phyloP scores from a whole-genome alignment of 305 asterid species.

The Fraxinus angustifolia region DNA sequence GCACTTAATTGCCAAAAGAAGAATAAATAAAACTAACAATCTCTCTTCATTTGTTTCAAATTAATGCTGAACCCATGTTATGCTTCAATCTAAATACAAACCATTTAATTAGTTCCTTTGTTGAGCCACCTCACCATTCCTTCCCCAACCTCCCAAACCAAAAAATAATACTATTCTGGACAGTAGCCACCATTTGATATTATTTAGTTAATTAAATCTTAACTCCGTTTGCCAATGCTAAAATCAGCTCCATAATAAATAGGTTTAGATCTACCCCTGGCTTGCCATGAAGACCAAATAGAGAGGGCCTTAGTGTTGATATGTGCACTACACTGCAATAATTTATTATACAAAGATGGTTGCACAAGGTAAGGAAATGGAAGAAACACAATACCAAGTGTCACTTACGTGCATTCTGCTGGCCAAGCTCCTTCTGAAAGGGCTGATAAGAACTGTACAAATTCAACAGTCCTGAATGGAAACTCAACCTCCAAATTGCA shows the following conservation, averaged over 20 bases:
- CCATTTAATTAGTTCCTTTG: not conserved
- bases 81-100: not conserved
- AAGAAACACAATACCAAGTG: not conserved
- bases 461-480: constrained; percentile 65
- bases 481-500: constrained; percentile 87
- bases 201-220: not conserved
- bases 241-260: not conserved
- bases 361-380: not conserved
- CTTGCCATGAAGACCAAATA: constrained; percentile 1
- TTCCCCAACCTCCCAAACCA: not conserved
- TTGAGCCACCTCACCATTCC: not conserved
- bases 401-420: constrained; percentile 92
- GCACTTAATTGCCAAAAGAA: not conserved
- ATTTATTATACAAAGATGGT: not conserved
- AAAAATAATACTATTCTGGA: not conserved
- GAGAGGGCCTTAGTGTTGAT: not conserved
- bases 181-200: not conserved
- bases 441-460: constrained; percentile 71
- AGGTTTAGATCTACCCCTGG: not conserved
- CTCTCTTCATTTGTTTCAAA: not conserved
- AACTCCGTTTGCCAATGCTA: not conserved
- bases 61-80: not conserved
- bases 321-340: not conserved
- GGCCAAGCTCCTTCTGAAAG: constrained; percentile 94
- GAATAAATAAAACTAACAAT: not conserved